Base-by-base conservation (phyloP, 176 grass and related monocot genomes). In the Oryza meyeriana region DNA sequence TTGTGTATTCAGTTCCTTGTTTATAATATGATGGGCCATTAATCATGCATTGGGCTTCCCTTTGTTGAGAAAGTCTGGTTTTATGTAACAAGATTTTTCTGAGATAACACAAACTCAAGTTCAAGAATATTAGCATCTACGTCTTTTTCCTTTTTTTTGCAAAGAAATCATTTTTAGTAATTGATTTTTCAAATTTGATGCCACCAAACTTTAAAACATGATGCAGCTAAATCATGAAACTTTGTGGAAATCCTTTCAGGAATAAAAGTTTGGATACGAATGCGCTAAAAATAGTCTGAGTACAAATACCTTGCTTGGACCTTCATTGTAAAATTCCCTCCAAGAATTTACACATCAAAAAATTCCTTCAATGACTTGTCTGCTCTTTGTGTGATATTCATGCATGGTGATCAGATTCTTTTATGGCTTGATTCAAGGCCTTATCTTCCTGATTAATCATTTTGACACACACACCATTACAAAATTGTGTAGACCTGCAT, bases 401-500 rank as follows among this genome's bases (percentile, higher is more conserved):
- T 78, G 52, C 62, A 39, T 62, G 35, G 39, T 61, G 24, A 35
- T 17, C 11, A 18, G 3, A 4, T 42, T 72, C 12, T 41, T 83
- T 75, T 28, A 22, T 75, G 18, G 12, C 35, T 40, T 57, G n/a
- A 5, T 74, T 63, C 2, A 69, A 31, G 63, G 38, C 68, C 26
- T 40, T 31, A 27, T 63, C 14, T 4, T 69, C 16, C 61, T 71
- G 34, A 69, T 64, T 48, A 48, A 48, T 55, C 18, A 55, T 55
- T 45, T 30, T 29, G 45, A 65, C 65, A 29, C 35, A n/a, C 39
- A 17, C 35, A 18, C 35, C 61, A 22, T 10, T 82, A 59, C 73
- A 20, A 55, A 79, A 50, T 48, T 59, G 3, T 86, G 73, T 71
- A 88, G 87, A 86, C 41, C 34, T 28, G 3, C 72, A 78, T 13